Evolutionary conservation across 225 moss, liverwort and hornwort genomes (phyloP), one percentile per base, ranked within the genome.

Genomic region (Antitrichia curtipendula): DNA sequence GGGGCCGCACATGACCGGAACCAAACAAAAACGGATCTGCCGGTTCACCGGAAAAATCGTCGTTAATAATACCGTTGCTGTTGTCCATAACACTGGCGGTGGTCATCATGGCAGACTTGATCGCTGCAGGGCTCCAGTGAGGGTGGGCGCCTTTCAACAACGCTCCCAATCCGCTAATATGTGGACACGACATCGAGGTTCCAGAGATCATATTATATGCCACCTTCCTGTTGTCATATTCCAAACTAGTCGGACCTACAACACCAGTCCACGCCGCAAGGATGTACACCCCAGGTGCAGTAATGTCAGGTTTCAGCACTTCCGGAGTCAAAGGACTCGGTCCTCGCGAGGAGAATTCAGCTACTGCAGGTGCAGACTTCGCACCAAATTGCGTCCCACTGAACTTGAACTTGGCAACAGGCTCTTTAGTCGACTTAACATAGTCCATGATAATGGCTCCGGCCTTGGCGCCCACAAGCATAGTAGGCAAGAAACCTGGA

Each of bases 341-440:
- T 15, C 96, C 97, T 43, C 87, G 90, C 22, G 96, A 96, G 6
- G 96, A 96, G 89, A 96, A 98, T 1, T 91, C 85, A 27, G 94
- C 93, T 5, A 95, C 83, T 25, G 92, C 87, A 25, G 95, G 96
- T 25, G 96, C 94, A 43, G 93, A 96, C 65, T 91, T 90, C 12
- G 88, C 87, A 41, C 92, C 91, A 54, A 96, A 86, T 25, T 94
- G 34, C 31, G 95, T 95, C 66, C 83, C 90, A 11, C 89, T 80
- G 38, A 94, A 91, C 75, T 65, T 72, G 66, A 97, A 88, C 20
- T 83, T 91, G 8, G 93, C 94, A 17, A 91, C 80, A 5, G 96
- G 94, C 21, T 45, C 60, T 78, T 89, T n/a, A 22, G 76, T 72
- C 27, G 87, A 53, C 4, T 82, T 84, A 8, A 96, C 72, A 81